Conservation (phyloP, 2,329 filamentous ascomycete genomes). For the Xylaria sp. region DNA sequence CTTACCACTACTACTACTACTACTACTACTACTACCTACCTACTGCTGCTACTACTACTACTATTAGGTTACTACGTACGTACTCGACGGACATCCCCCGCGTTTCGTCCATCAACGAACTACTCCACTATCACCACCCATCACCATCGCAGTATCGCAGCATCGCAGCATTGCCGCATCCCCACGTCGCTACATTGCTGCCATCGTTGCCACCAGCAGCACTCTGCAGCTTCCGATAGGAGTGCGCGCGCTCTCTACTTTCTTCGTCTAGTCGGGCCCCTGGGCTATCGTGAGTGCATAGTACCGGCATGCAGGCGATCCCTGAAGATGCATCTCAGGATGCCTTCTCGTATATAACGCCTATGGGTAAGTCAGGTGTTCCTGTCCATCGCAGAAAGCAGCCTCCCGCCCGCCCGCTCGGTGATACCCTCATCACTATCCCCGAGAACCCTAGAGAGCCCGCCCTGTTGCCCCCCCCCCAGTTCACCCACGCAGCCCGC, state of each 20-base stretch:
- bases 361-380: conserved; percentile 63
- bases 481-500: conserved; percentile 42
- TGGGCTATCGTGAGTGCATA: conserved; percentile 53
- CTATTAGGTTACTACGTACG: too few species aligned
- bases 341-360: conserved; percentile 62
- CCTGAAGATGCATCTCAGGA: conserved; percentile 60
- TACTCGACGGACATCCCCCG: too few species aligned
- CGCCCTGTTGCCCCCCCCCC: conserved; percentile 35
- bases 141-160: not conserved
- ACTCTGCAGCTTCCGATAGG: not conserved
- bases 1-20: too few species aligned
- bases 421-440: conserved; percentile 37
- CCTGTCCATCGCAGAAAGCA: conserved; percentile 22
- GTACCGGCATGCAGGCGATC: conserved; percentile 54
- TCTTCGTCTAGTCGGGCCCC: not conserved
- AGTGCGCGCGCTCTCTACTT: conserved; percentile 1
- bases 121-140: too few species aligned
- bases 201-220: not conserved
- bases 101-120: too few species aligned
- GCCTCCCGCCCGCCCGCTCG: conserved; percentile 25
- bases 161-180: too few species aligned
- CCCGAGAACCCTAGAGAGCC: conserved; percentile 17
- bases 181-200: conserved; percentile 2
- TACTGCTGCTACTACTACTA: too few species aligned
- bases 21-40: too few species aligned